Evolutionary conservation across 371 early-diverging fungal species (phyloP).

Genomic region (Apophysomyces variabilis): DNA sequence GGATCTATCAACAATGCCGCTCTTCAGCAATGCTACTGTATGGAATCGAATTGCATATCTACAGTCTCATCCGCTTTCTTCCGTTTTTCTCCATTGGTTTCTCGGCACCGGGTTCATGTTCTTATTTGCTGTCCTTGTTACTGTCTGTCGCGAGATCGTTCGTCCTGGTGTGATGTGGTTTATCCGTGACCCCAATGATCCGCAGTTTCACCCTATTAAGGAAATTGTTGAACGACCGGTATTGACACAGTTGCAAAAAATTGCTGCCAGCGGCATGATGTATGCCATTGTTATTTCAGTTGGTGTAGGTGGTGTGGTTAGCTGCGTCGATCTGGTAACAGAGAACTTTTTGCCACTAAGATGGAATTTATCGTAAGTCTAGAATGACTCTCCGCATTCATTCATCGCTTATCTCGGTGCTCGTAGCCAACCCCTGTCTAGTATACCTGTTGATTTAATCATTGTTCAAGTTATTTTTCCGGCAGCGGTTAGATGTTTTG

Average conservation of each 20-base stretch:
- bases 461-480: conserved; percentile 76
- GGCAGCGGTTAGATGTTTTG: conserved; percentile 50
- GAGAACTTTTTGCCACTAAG: conserved; percentile 45
- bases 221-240: conserved; percentile 85
- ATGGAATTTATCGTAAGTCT: conserved; percentile 56
- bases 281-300: conserved; percentile 74
- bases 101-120: conserved; percentile 92
- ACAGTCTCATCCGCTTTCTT: conserved; percentile 64
- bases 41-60: conserved; percentile 56
- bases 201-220: conserved; percentile 88
- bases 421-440: conserved; percentile 20
- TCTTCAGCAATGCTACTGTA: conserved; percentile 69
- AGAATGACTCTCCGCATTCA: not conserved
- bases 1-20: conserved; percentile 74
- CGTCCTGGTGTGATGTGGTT: conserved; percentile 96
- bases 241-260: conserved; percentile 75
- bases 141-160: conserved; percentile 74
- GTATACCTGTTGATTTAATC: conserved; percentile 76
- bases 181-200: conserved; percentile 94
- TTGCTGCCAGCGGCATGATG: conserved; percentile 77
- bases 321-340: conserved; percentile 37
- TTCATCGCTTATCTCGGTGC: not conserved
- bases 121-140: conserved; percentile 83
- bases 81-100: conserved; percentile 87
- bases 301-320: conserved; percentile 66